These are phyloP conservation scores for Amyloporia xantha DNA, from an alignment of 768 basidiomycete species.

Conservation along the genomic window DNA sequence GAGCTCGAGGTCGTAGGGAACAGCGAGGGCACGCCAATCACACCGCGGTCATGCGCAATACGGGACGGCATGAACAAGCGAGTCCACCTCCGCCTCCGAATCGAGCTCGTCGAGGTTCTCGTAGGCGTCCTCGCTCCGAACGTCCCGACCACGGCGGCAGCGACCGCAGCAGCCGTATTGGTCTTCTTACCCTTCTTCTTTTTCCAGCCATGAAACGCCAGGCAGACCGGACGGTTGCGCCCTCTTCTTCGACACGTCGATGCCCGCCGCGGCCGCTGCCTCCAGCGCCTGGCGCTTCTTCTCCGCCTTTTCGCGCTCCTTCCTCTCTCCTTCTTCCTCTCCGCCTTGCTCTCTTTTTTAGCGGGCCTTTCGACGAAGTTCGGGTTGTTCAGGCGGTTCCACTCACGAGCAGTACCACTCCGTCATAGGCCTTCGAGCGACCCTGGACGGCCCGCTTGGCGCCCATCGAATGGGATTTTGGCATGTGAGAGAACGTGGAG, in stretches of 20 bases:
- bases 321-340: constrained; percentile 83
- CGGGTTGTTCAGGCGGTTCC: constrained; percentile 83
- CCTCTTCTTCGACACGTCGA: constrained; percentile 40
- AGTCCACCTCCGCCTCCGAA: constrained; percentile 80
- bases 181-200: constrained; percentile 66
- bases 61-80: constrained; percentile 58
- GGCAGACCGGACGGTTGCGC: constrained; percentile 21
- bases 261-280: constrained; percentile 56
- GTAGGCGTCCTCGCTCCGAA: constrained; percentile 52
- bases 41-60: constrained; percentile 46
- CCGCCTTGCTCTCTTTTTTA: constrained; percentile 79
- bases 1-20: constrained; percentile 66
- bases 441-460: constrained; percentile 91
- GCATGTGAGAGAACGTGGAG: constrained; percentile 90
- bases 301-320: constrained; percentile 74
- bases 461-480: constrained; percentile 97
- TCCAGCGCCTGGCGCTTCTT: constrained; percentile 71
- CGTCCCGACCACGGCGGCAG: constrained; percentile 31
- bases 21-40: constrained; percentile 61
- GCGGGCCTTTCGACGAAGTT: constrained; percentile 87
- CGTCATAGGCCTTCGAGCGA: constrained; percentile 79
- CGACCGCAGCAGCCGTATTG: constrained; percentile 34
- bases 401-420: constrained; percentile 84
- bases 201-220: no score
- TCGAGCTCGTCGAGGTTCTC: constrained; percentile 77